These are phyloP conservation scores for Helianthus tuberosus DNA, from an alignment of 129 eudicot genomes.

Conservation along the genomic window DNA sequence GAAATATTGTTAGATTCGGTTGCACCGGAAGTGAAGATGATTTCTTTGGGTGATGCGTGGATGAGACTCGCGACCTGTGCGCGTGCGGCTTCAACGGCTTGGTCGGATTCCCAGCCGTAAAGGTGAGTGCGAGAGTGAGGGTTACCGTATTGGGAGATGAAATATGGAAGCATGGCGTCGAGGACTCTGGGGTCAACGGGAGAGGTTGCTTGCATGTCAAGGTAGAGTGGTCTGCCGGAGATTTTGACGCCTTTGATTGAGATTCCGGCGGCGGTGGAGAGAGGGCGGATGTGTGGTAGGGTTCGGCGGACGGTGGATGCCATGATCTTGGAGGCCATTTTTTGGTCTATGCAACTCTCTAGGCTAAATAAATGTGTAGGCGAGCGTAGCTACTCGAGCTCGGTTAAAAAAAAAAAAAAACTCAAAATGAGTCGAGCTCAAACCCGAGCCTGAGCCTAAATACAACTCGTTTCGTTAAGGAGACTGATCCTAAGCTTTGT, in stretches of 20 bases:
- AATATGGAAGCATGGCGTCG: slow-evolving; percentile 90
- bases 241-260: slow-evolving; percentile 90
- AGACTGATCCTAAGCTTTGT: no score
- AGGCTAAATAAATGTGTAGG: no score
- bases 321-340: no score
- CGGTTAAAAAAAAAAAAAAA: no score
- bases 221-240: slow-evolving; percentile 89
- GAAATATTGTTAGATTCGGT: slow-evolving; percentile 94
- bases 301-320: slow-evolving; percentile 38
- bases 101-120: slow-evolving; percentile 97
- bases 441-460: no score
- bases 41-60: slow-evolving; percentile 85
- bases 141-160: slow-evolving; percentile 78
- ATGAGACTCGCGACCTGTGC: slow-evolving; percentile 64
- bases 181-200: slow-evolving; percentile 95
- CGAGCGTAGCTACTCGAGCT: no score
- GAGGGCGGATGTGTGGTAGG: slow-evolving; percentile 31
- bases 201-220: slow-evolving; percentile 98
- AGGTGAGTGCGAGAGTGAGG: slow-evolving; percentile 98
- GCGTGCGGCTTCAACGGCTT: slow-evolving; percentile 93
- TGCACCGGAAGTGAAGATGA: slow-evolving; percentile 94
- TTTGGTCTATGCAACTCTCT: no score
- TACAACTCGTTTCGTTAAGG: no score
- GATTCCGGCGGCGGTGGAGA: slow-evolving; percentile 32
- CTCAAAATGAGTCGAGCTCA: no score